Conservation (phyloP, 306 rosid species). For the Vicia faba region DNA sequence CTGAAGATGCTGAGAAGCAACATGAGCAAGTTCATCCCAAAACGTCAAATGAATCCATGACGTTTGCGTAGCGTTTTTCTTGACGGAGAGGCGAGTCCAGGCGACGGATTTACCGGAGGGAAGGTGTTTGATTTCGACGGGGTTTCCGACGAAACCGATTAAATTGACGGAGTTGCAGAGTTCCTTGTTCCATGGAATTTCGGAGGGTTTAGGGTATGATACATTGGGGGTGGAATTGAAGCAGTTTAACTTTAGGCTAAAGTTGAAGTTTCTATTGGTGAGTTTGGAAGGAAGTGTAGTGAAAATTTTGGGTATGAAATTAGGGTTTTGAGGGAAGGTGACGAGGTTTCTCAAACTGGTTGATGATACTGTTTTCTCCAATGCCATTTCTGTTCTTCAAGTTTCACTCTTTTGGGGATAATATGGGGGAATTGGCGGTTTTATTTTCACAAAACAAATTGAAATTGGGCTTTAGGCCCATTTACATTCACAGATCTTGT, state of each 20-base stretch:
- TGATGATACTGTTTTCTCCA: slow-evolving; percentile 39
- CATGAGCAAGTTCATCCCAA: slow-evolving; percentile 87
- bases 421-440: too few species aligned
- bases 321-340: slow-evolving; percentile 35
- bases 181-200: slow-evolving; percentile 90
- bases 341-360: slow-evolving; percentile 29
- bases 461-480: background rate
- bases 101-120: slow-evolving; percentile 79
- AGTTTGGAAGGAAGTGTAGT: background rate
- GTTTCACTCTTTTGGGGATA: background rate
- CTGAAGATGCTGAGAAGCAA: slow-evolving; percentile 76
- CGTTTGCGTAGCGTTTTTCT: slow-evolving; percentile 68
- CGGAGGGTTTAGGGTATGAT: slow-evolving; percentile 65
- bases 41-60: slow-evolving; percentile 76
- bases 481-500: background rate
- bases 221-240: slow-evolving; percentile 16
- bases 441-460: background rate
- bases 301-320: background rate
- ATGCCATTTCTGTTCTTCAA: slow-evolving; percentile 39
- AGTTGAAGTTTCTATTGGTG: background rate
- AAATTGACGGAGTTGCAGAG: slow-evolving; percentile 74
- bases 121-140: slow-evolving; percentile 71
- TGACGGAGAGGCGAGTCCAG: slow-evolving; percentile 84
- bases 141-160: slow-evolving; percentile 71
- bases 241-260: slow-evolving; percentile 42